These are phyloP conservation scores for Huntiella abstrusa DNA, from an alignment of 2,329 filamentous ascomycete species.

Conservation along the genomic window DNA sequence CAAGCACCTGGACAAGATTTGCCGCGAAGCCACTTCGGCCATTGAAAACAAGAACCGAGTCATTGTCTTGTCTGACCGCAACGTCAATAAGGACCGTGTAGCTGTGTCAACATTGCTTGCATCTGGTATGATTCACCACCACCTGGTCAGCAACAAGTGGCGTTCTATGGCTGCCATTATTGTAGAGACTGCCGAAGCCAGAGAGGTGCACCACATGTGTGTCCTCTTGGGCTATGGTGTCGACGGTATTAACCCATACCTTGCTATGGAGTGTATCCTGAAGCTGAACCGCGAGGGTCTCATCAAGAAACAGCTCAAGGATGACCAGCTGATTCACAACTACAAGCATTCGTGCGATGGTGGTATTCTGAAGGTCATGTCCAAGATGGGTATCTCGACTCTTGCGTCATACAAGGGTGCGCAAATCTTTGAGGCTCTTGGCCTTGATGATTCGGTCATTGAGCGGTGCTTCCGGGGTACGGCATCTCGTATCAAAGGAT, in stretches of 20 bases:
- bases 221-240: constrained; percentile 92
- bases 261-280: constrained; percentile 87
- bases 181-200: constrained; percentile 83
- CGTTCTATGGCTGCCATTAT: constrained; percentile 72
- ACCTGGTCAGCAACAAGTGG: constrained; percentile 91
- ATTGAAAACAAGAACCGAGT: constrained; percentile 71
- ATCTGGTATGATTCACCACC: constrained; percentile 87
- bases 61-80: constrained; percentile 76
- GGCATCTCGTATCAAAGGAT: constrained; percentile 80
- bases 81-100: constrained; percentile 64
- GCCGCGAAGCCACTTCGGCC: constrained; percentile 63
- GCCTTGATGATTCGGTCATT: constrained; percentile 78
- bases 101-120: constrained; percentile 72
- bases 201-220: constrained; percentile 97
- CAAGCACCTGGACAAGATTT: constrained; percentile 73
- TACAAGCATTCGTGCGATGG: constrained; percentile 95
- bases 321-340: constrained; percentile 75
- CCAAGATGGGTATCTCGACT: constrained; percentile 98
- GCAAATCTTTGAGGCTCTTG: constrained; percentile 92
- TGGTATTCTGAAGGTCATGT: constrained; percentile 97
- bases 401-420: constrained; percentile 93
- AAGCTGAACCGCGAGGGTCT: constrained; percentile 90
- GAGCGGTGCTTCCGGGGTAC: constrained; percentile 91
- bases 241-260: constrained; percentile 85
- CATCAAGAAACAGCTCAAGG: constrained; percentile 72